Base-by-base conservation (phyloP, 805 yeast genomes). In the Cyberlindnera veronae region DNA sequence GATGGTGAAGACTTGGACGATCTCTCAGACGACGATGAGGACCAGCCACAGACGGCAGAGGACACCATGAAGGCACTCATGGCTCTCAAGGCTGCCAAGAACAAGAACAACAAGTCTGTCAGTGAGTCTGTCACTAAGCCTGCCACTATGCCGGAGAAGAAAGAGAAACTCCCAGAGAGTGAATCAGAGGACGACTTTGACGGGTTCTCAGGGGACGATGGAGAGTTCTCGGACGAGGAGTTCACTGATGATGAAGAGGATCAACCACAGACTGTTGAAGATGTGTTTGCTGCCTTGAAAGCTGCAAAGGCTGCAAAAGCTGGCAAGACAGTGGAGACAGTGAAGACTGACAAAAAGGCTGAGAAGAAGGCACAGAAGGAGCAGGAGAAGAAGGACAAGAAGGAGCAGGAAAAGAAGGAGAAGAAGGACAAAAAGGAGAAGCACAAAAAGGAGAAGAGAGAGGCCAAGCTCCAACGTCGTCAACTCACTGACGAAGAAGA, bases 251-350 rank as follows among this genome's bases (percentile, higher is more conserved):
- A 60, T 14, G 49, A 54, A 29, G 64, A 50, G 34, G 42, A 55
- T 20, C 60, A 54, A 32, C 61, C 61, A 6, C 62, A 62, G 49
- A 61, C 65, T 11, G 69, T 60, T 1, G 72, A 62, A 34, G 73
- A 69, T 32, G 73, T 73, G 2, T 66, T 67, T 68, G 69, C 63
- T 3, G 66, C 71, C 4, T 52, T 72, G 39, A 69, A 61, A 55
- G 67, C 67, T 24, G 45, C 64, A 38, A 74, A 68, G 49, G 66
- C n/a, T n/a, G n/a, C n/a, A 58, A 38, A 62, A 51, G 48, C 32
- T 21, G 49, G 39, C 3, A 26, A 31, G 36, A 22, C 22, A 22
- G 30, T 15, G 36, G 14, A n/a, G 57, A 58, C 27, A 51, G 61
- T 18, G 65, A 48, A 4, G 67, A 58, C 30, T 66, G 37, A 34